Base-by-base conservation (phyloP, 1,284 basidiomycete species). In the Apiotrichum domesticum region DNA sequence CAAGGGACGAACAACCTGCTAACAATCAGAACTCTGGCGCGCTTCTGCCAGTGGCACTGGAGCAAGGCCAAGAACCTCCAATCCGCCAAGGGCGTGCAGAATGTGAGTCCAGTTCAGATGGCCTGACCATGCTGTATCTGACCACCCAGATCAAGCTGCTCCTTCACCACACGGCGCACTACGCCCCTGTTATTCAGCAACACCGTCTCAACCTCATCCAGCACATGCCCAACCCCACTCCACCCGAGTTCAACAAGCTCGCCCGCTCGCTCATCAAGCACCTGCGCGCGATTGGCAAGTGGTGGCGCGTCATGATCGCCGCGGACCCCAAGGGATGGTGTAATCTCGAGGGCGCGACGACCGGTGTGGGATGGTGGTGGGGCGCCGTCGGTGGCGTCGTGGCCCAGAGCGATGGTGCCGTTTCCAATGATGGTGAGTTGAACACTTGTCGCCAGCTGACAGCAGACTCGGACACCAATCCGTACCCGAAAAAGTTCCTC, bases 401-500 rank as follows among this genome's bases (percentile, higher is more conserved):
- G 10, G 72, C 74, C 2, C 69, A 67, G 14, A 66, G 65, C 39
- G 69, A 72, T 46, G 75, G 74, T 1, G 66, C 73, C 9, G 63
- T 76, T 8, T 70, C 69, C 2, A 68, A 71, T 44, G 73, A 77
- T 51, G 75, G 75, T 74, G 52, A 56, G 73, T 63, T 15, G 11
- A 21, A 21, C 35, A 3, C 46, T 39, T 4, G 4, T 1, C 14
- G 4, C 13, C 11, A 33, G 35, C 58, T 57, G 21, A 55, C 45
- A 34, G 3, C 52, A 74, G 72, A 74, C 48, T 65, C 65, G 3
- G 67, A 68, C 46, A 54, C 54, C 11, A 65, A 65, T 21, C 63
- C 67, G 1, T 76, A 75, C 54, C 76, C 76, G 3, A 75, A 75
- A 52, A 63, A 86, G 5, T 87, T 90, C 68, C 78, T 94, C 54